These are phyloP conservation scores for Cladosporium sp. DNA, from an alignment of 2,329 filamentous ascomycete genomes.

Conservation along the genomic window DNA sequence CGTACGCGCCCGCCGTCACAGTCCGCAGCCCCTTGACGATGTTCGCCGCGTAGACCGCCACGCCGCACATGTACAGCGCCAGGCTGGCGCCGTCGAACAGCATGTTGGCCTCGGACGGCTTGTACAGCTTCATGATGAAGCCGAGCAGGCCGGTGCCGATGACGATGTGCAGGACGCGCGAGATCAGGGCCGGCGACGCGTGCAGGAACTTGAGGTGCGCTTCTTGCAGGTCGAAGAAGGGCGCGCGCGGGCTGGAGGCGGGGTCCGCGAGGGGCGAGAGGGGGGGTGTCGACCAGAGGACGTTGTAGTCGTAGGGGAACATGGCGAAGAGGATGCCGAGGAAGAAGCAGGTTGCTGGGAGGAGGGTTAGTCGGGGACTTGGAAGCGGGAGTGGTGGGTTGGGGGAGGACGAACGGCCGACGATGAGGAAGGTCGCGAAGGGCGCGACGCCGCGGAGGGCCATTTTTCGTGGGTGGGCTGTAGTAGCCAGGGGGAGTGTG, in stretches of 20 bases:
- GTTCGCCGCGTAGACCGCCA: slow-evolving; percentile 91
- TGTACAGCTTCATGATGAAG: slow-evolving; percentile 92
- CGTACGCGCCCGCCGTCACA: slow-evolving; percentile 67
- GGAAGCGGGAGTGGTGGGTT: background rate
- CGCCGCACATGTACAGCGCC: slow-evolving; percentile 73
- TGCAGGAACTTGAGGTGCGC: slow-evolving; percentile 86
- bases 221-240: slow-evolving; percentile 81
- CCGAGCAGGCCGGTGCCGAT: slow-evolving; percentile 81
- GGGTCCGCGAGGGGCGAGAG: slow-evolving; percentile 36
- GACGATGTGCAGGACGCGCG: slow-evolving; percentile 88
- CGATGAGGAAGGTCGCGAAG: slow-evolving; percentile 95
- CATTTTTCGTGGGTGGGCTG: slow-evolving; percentile 15
- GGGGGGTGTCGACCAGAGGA: slow-evolving; percentile 66
- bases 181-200: slow-evolving; percentile 83
- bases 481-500: too few species aligned
- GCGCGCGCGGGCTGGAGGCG: slow-evolving; percentile 36
- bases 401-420: slow-evolving; percentile 67
- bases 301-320: slow-evolving; percentile 92
- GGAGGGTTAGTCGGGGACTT: slow-evolving; percentile 9
- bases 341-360: slow-evolving; percentile 76
- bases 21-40: slow-evolving; percentile 91
- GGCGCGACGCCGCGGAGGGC: slow-evolving; percentile 34
- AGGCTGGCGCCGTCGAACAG: slow-evolving; percentile 77
- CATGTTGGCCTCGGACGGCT: slow-evolving; percentile 86
- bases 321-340: slow-evolving; percentile 94